Evolutionary conservation across 2,329 filamentous ascomycete species (phyloP).

Genomic region (Aspergillus quadrilineatus): DNA sequence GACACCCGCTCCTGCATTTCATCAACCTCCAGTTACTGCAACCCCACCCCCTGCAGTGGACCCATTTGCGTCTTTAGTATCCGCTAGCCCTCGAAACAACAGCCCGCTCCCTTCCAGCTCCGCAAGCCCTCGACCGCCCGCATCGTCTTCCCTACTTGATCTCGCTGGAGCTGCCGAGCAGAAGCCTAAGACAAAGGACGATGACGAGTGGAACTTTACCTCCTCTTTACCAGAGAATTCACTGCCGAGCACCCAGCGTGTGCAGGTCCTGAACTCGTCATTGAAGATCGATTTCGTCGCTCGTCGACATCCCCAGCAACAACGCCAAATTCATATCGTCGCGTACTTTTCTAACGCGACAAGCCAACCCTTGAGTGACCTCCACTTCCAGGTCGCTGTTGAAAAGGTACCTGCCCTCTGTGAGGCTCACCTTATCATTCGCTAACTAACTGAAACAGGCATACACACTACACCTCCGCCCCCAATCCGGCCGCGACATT

Average conservation of each 20-base stretch:
- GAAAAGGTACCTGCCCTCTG: conserved; percentile 66
- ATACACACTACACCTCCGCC: conserved; percentile 76
- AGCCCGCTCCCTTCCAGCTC: conserved; percentile 36
- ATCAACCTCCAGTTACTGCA: conserved; percentile 30
- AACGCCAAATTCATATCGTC: conserved; percentile 64
- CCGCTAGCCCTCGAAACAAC: conserved; percentile 51
- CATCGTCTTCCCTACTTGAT: conserved; percentile 36
- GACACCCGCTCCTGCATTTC: conserved; percentile 48
- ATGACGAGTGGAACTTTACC: conserved; percentile 93
- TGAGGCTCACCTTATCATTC: neutral
- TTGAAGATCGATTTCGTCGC: conserved; percentile 74
- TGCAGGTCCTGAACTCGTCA: conserved; percentile 67
- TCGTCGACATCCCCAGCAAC: conserved; percentile 54
- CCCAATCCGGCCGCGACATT: conserved; percentile 78
- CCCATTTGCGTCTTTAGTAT: conserved; percentile 61
- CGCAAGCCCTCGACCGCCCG: conserved; percentile 19
- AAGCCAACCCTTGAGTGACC: conserved; percentile 66
- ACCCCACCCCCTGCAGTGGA: conserved; percentile 49
- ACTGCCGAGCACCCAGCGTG: conserved; percentile 61
- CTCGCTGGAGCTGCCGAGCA: conserved; percentile 26
- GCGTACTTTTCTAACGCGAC: conserved; percentile 85
- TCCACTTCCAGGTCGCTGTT: conserved; percentile 90
- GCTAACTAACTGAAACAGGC: conserved; percentile 52
- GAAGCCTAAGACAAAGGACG: conserved; percentile 52
- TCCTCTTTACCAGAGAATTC: conserved; percentile 71